Evolutionary conservation across 2,329 filamentous ascomycete genomes (phyloP), one percentile per base, ranked within the genome.

Genomic region (Achaetomium macrosporum): DNA sequence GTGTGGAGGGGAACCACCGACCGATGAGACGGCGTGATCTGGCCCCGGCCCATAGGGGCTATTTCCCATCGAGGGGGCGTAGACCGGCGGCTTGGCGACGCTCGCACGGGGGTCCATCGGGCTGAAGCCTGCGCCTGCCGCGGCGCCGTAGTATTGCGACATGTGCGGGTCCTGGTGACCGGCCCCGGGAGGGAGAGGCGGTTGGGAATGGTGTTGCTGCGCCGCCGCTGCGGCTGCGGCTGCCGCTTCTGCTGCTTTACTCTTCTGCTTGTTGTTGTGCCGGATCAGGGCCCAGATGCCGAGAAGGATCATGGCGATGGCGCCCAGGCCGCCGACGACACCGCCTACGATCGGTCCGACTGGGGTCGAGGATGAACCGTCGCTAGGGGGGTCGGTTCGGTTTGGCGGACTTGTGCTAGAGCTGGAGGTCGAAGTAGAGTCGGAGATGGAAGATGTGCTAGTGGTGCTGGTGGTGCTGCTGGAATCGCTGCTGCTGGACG

Each of bases 331-430:
- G 51, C 62, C 66, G 2, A 69, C 63, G 8, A 65, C 67, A 35
- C 67, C 67, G 30, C 67, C 67, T 3, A 63, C 63, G 37, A 69
- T 68, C 51, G 67, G 56, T 29, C 64, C 67, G 8, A 50, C 20
- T 25, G 57, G 58, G 19, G 57, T 50, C 0, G 57, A 57, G 19
- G 52, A 47, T 7, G 25, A 20, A 42, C 1, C n/a, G 29, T 30
- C 20, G 37, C 13, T 7, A 20, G 41, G 16, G 37, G 17, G n/a
- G 30, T 11, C 25, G 42, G 42, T 37, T 16, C 51, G 39, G 31
- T 3, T 29, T 39, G 42, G 12, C n/a, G 49, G 15, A 30, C 31
- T 41, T 29, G 36, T 43, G 33, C 12, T 39, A 30, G 37, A 8
- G 13, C 44, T 46, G 15, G 13, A n/a, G 25, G n/a, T 33, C 35